Evolutionary conservation across 2,329 filamentous ascomycete species (phyloP).

Genomic region (Neonectria sp.): DNA sequence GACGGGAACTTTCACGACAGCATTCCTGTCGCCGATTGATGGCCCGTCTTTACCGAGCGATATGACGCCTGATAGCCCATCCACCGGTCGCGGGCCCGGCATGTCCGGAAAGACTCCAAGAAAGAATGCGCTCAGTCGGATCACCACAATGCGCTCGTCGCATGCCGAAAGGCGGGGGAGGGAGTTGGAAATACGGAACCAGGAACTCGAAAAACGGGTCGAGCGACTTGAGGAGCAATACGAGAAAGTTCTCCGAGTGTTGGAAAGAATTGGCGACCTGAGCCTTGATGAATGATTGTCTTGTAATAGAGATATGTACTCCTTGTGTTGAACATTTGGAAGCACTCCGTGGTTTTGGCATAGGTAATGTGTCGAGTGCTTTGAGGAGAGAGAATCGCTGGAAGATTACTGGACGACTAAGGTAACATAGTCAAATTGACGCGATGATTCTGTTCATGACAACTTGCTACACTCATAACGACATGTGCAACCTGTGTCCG

Average conservation of each 20-base stretch:
- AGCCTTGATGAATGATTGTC: conserved; percentile 10
- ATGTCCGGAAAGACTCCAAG: neutral
- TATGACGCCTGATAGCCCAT: conserved; percentile 35
- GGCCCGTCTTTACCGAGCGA: neutral
- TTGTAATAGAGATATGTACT: neutral
- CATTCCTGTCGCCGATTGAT: conserved; percentile 28
- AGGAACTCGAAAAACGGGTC: conserved; percentile 32
- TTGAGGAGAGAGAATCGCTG: neutral
- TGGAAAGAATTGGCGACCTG: neutral
- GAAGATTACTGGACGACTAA: neutral
- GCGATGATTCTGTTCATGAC: neutral
- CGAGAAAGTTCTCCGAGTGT: neutral
- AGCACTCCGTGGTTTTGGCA: neutral
- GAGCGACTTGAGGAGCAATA: conserved; percentile 33
- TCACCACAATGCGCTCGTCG: neutral
- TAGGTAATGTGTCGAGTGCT: no score
- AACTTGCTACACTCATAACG: neutral
- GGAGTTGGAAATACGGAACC: conserved; percentile 25
- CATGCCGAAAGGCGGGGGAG: conserved; percentile 12
- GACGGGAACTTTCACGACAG: neutral
- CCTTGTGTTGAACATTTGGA: neutral
- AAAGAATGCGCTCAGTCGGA: neutral
- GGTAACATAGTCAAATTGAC: neutral
- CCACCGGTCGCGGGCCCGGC: conserved; percentile 25
- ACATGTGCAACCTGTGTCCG: neutral